Conservation (phyloP, 768 basidiomycete species). For the Rhodocollybia butyracea region DNA sequence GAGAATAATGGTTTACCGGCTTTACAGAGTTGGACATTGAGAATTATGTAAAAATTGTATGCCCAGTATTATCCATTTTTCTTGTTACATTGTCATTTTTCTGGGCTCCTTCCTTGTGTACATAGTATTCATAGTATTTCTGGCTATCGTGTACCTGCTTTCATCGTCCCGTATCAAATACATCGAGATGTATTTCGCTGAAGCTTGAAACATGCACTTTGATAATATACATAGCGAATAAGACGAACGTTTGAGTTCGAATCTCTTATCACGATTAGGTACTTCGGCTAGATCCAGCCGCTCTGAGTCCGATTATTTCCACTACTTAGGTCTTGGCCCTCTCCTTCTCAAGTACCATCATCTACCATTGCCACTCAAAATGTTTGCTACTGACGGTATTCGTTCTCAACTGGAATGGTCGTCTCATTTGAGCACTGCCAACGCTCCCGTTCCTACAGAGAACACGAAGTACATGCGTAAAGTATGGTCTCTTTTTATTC, state of each 20-base stretch:
- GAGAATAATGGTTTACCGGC: constrained; percentile 46
- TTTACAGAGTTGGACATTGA: constrained; percentile 71
- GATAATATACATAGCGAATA: not conserved
- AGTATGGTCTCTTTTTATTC: constrained; percentile 42
- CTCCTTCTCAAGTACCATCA: constrained; percentile 17
- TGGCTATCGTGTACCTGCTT: constrained; percentile 36
- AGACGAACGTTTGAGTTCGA: constrained; percentile 1
- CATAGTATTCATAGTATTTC: constrained; percentile 21
- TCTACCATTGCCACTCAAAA: constrained; percentile 27
- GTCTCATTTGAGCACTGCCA: constrained; percentile 71
- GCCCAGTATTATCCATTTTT: constrained; percentile 22
- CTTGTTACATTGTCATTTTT: constrained; percentile 11
- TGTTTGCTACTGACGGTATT: constrained; percentile 59
- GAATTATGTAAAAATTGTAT: constrained; percentile 56
- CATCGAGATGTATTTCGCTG: constrained; percentile 14
- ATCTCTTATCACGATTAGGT: too few relatives aligned
- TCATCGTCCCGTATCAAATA: constrained; percentile 19
- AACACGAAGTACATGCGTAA: constrained; percentile 88
- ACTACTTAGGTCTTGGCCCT: too few relatives aligned
- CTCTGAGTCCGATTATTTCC: too few relatives aligned
- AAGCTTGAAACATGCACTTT: not conserved
- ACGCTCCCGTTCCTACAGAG: constrained; percentile 67
- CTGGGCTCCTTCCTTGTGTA: constrained; percentile 15
- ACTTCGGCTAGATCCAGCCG: too few relatives aligned
- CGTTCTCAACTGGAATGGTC: constrained; percentile 93